Percentiles rank a stretch among this genome's conserved stretches.
These are phyloP conservation scores for Apostasia shenzhenica DNA, from an alignment of 106 monocot species.

Conservation along the genomic window DNA sequence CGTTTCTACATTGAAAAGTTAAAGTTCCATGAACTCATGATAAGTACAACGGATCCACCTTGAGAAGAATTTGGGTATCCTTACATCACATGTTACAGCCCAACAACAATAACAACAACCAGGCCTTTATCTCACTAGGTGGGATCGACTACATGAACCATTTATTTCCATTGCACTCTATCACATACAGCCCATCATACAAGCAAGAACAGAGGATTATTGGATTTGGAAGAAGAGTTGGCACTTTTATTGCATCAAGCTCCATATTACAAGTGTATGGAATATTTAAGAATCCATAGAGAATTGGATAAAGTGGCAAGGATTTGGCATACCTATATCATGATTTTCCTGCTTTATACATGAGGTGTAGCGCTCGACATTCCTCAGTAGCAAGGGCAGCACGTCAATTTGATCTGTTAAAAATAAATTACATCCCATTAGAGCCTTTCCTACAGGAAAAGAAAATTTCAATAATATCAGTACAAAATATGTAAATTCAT, in stretches of 20 bases:
- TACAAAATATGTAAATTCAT: slow-evolving; percentile 1
- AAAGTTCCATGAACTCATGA: background rate
- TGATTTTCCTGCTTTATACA: slow-evolving; percentile 60
- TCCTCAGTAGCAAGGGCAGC: slow-evolving; percentile 83
- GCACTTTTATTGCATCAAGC: background rate
- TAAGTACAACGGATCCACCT: background rate
- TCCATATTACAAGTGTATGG: background rate
- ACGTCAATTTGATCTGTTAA: slow-evolving; percentile 90
- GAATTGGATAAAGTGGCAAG: no score
- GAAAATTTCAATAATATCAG: background rate
- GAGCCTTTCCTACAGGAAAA: slow-evolving; percentile 77
- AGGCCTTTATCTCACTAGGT: no score
- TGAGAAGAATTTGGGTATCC: background rate
- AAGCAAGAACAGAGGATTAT: background rate
- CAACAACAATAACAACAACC: no score
- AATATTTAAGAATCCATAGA: background rate
- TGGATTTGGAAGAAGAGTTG: background rate
- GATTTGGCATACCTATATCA: slow-evolving; percentile 49
- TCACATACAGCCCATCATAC: no score
- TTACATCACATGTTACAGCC: background rate
- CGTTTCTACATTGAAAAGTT: background rate
- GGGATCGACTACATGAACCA: no score
- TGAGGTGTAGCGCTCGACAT: slow-evolving; percentile 85
- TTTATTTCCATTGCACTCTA: no score
- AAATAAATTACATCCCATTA: slow-evolving; percentile 88